Conservation (phyloP, 2,329 filamentous ascomycete species). For the Bipolaris sorokiniana region DNA sequence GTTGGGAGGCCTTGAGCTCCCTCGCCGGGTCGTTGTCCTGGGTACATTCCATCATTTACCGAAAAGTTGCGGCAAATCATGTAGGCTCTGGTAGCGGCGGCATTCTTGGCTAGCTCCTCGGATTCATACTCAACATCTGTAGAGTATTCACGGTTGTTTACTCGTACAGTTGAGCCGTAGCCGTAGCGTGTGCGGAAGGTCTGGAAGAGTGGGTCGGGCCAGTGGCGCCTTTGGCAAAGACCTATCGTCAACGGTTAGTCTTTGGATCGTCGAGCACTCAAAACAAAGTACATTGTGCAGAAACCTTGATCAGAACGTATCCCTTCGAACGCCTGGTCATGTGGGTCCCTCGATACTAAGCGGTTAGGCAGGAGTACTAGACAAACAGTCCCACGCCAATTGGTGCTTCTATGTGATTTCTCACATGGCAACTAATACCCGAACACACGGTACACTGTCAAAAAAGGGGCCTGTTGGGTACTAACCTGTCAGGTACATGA, state of each 20-base stretch:
- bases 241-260: constrained; percentile 61
- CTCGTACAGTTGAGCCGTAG: constrained; percentile 87
- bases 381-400: constrained; percentile 17
- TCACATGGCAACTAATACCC: constrained; percentile 5
- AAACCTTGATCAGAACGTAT: background rate
- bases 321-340: background rate
- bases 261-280: constrained; percentile 4
- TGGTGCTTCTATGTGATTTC: background rate
- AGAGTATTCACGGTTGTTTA: constrained; percentile 96
- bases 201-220: constrained; percentile 89
- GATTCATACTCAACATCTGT: constrained; percentile 85
- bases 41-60: constrained; percentile 90
- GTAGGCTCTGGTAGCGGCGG: constrained; percentile 93
- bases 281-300: constrained; percentile 40
- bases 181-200: constrained; percentile 75
- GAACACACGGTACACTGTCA: constrained; percentile 6
- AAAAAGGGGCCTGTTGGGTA: constrained; percentile 5
- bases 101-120: constrained; percentile 84
- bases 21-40: constrained; percentile 61
- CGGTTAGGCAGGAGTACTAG: constrained; percentile 35
- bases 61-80: constrained; percentile 98
- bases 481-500: constrained; percentile 54
- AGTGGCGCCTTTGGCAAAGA: constrained; percentile 91
- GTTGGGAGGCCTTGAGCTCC: constrained; percentile 67
- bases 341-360: constrained; percentile 11